A percentile compares a stretch with the other conserved stretches of the same genome.
These are phyloP conservation scores for Pythium monospermum DNA, from an alignment of 352 stramenopile species.

Conservation along the genomic window DNA sequence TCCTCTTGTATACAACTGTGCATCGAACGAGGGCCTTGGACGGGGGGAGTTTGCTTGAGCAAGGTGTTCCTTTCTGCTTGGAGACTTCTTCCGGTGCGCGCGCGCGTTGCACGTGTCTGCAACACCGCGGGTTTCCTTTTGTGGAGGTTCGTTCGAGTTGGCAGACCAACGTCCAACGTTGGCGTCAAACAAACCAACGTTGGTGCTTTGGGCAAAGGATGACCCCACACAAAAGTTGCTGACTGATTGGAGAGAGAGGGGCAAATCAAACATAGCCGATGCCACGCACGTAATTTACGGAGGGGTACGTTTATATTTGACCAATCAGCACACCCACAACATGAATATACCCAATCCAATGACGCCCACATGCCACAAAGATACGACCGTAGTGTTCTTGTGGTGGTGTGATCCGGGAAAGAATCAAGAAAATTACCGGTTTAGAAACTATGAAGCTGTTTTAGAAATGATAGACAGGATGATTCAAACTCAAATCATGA, in stretches of 20 bases:
- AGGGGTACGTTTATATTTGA: too few species aligned
- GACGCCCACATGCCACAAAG: conserved; percentile 4
- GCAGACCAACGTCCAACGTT: conserved; percentile 3
- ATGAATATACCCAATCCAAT: conserved; percentile 8
- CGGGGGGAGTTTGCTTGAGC: neutral
- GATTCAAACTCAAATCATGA: conserved; percentile 13
- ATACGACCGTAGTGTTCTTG: conserved; percentile 6
- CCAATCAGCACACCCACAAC: conserved; percentile 5
- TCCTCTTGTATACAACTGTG: conserved; percentile 8
- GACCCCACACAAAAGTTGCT: neutral
- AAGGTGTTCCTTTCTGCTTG: neutral
- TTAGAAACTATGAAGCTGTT: neutral
- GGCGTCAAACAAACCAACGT: neutral
- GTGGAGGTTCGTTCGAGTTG: neutral
- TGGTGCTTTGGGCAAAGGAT: neutral
- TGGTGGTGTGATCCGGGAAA: conserved; percentile 11
- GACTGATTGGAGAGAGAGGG: too few species aligned
- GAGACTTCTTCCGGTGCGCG: neutral
- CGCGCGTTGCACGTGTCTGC: neutral
- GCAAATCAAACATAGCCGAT: too few species aligned
- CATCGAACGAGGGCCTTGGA: conserved; percentile 1
- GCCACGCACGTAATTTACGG: too few species aligned
- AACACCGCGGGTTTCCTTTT: neutral
- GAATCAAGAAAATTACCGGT: conserved; percentile 10
- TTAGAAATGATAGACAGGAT: conserved; percentile 7